Evolutionary conservation across 805 yeast genomes (phyloP), one percentile per base, ranked within the genome.

Genomic region (Pichia thaimueangensis): DNA sequence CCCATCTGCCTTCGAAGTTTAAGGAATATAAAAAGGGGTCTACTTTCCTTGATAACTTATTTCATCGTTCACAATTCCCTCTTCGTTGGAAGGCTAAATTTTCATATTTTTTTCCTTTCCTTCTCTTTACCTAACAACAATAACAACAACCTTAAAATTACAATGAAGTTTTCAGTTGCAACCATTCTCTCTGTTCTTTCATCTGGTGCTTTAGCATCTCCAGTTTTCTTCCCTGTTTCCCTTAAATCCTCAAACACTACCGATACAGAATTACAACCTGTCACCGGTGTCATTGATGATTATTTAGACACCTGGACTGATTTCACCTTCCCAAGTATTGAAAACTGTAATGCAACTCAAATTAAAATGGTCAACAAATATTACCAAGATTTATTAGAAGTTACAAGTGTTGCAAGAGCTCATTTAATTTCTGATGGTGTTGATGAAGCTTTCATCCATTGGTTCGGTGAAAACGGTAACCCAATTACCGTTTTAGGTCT

Each of bases 401-500:
- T 62, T 27, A 53, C 69, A 7, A 53, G 59, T 3, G 62, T 55
- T 47, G 69, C 69, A 16, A 66, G 56, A 49, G 56, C 55, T 25
- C 65, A 67, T 42, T 54, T 69, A 20, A 46, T 64, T 21, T 54
- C 58, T 30, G 58, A 45, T 42, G 69, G 70, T 33, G 51, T 50
- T 29, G 53, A 53, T 28, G 68, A 68, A 20, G 56, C 51, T 25
- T 68, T 52, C 46, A 42, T 41, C 16, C 64, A 58, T 45, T 67
- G 67, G 59, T 67, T 68, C 45, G 71, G 70, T 35, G 50, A 63
- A 41, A 12, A 35, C 7, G 62, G 67, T 17, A 57, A 60, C 25
- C 50, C 62, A 27, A 62, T 58, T 25, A 61, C 60, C 30, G 70
- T 67, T 13, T 44, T 64, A 35, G 71, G 72, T 24, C 50, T 57